Evolutionary conservation across 257 asterid species (phyloP).

Genomic region (Plectranthus barbatus): DNA sequence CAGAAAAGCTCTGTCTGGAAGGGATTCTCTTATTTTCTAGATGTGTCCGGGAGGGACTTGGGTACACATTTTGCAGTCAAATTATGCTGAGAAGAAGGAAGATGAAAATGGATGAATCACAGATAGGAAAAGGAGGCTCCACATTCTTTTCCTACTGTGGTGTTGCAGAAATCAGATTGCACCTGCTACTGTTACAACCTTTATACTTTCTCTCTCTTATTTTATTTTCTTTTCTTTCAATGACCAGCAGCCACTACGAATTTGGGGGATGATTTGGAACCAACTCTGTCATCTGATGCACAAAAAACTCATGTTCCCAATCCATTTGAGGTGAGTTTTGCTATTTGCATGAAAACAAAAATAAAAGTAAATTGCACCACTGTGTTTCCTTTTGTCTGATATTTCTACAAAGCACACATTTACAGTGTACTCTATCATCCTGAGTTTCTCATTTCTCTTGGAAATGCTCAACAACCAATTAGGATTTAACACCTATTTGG

Average conservation of each 20-base stretch:
- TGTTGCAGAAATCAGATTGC: neutral
- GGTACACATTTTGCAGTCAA: neutral
- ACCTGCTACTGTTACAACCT: neutral
- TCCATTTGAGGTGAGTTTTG: conserved; percentile 39
- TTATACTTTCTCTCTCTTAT: neutral
- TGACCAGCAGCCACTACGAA: conserved; percentile 17
- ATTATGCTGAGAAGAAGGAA: neutral
- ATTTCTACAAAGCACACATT: too few relatives aligned
- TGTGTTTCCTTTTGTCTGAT: too few relatives aligned
- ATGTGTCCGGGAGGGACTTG: neutral
- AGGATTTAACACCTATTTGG: neutral
- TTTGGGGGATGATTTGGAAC: conserved; percentile 30
- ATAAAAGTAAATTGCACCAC: neutral
- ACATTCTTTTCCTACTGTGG: neutral
- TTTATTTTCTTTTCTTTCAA: neutral
- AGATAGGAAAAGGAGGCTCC: neutral
- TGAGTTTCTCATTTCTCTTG: neutral
- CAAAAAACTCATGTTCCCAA: conserved; percentile 38
- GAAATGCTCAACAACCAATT: neutral
- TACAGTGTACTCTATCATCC: neutral
- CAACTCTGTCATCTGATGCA: conserved; percentile 16
- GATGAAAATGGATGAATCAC: neutral
- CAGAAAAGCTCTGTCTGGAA: neutral
- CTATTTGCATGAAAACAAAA: neutral
- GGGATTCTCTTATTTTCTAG: too few relatives aligned